Percentiles rank a stretch among this genome's conserved stretches.
These are phyloP conservation scores for Angomonas ambiguus DNA, from an alignment of 208 protist species.

Conservation along the genomic window DNA sequence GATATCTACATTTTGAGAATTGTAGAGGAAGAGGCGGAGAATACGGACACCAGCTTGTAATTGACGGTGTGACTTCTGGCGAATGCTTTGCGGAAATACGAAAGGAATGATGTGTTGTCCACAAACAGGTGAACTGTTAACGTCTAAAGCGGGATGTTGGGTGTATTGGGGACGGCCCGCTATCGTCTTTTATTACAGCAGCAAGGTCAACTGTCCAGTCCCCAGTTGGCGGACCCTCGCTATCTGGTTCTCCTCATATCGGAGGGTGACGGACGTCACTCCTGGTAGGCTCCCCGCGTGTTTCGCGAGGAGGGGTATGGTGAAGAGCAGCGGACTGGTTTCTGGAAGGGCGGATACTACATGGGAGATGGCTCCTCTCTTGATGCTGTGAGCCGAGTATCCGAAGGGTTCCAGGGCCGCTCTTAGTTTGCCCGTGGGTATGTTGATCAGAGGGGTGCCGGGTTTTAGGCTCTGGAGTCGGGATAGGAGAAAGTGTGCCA, in stretches of 20 bases:
- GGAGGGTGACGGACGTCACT: conserved; percentile 11
- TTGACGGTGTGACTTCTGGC: conserved; percentile 13
- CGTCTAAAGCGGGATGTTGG: background rate
- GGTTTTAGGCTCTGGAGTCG: background rate
- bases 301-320: conserved; percentile 18
- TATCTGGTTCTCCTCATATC: conserved; percentile 10
- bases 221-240: conserved; percentile 14
- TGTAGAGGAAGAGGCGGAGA: too few relatives aligned
- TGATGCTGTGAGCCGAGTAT: conserved; percentile 23
- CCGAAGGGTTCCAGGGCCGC: conserved; percentile 8
- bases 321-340: background rate
- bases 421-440: conserved; percentile 6
- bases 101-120: conserved; percentile 20
- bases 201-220: conserved; percentile 12
- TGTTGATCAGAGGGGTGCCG: conserved; percentile 9
- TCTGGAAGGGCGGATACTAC: background rate
- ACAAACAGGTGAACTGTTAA: conserved; percentile 15
- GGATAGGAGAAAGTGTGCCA: background rate
- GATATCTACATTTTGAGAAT: too few relatives aligned
- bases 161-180: conserved; percentile 16
- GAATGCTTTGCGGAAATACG: background rate
- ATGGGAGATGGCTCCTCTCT: conserved; percentile 11
- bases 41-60: background rate
- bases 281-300: background rate
- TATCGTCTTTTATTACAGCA: conserved; percentile 8